These are phyloP conservation scores for Microbotryomycetes sp. DNA, from an alignment of 1,284 basidiomycete genomes.

Conservation along the genomic window DNA sequence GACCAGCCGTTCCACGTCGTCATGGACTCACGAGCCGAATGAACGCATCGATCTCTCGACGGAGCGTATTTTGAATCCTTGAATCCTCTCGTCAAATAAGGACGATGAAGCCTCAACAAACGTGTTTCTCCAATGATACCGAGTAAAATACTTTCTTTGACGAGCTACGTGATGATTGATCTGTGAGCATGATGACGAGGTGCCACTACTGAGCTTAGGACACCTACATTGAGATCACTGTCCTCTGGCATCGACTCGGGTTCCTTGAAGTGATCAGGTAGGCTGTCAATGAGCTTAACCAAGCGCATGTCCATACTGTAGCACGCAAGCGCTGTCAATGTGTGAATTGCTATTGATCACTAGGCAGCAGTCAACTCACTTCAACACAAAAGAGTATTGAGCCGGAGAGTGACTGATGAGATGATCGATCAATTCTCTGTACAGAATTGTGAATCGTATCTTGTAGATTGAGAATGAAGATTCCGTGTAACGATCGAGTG, in stretches of 20 bases:
- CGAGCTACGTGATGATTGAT: slow-evolving; percentile 5
- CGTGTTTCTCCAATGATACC: slow-evolving; percentile 39
- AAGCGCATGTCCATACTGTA: slow-evolving; percentile 30
- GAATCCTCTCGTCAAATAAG: slow-evolving; percentile 37
- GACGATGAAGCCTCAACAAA: slow-evolving; percentile 39
- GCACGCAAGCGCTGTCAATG: slow-evolving; percentile 14
- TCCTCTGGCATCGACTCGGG: slow-evolving; percentile 6
- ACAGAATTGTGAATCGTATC: slow-evolving; percentile 34
- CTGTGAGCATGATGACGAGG: slow-evolving; percentile 4
- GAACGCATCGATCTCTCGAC: slow-evolving; percentile 29
- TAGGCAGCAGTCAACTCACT: neutral
- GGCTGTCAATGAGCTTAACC: slow-evolving; percentile 16
- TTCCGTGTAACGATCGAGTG: slow-evolving; percentile 35
- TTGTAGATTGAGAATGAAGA: slow-evolving; percentile 35
- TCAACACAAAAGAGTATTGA: slow-evolving; percentile 18
- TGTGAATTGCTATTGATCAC: slow-evolving; percentile 2
- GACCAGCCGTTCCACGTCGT: neutral
- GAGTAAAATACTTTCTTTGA: slow-evolving; percentile 38
- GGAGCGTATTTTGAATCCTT: slow-evolving; percentile 32
- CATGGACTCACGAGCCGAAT: slow-evolving; percentile 14
- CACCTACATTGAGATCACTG: slow-evolving; percentile 5
- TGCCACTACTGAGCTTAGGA: too few relatives aligned
- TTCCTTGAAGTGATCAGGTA: slow-evolving; percentile 27
- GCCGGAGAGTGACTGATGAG: neutral
- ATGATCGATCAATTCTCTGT: slow-evolving; percentile 35